Percentiles rank a stretch among this genome's conserved stretches.
Evolutionary conservation across 192 early-diverging fungal species (phyloP).

Genomic region (Helicostylum pulchrum): DNA sequence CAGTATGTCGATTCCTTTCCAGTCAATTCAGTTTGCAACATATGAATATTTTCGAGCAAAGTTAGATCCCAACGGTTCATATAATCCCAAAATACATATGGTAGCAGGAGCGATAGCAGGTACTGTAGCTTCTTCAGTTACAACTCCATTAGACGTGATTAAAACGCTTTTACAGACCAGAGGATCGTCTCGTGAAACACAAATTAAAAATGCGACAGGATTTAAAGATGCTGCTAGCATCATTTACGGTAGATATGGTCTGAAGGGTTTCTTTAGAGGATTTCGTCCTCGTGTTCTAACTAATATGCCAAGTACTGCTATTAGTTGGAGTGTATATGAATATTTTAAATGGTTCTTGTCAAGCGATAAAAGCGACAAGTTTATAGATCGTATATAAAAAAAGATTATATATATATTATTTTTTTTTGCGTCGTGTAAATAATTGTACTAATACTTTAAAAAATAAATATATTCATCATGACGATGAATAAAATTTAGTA

Average conservation of each 20-base stretch:
- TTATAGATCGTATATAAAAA: constrained; percentile 13
- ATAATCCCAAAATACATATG: constrained; percentile 85
- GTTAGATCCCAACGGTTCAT: constrained; percentile 75
- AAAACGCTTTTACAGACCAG: constrained; percentile 85
- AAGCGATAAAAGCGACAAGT: constrained; percentile 13
- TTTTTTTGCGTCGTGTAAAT: neutral
- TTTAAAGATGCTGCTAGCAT: constrained; percentile 58
- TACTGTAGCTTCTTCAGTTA: constrained; percentile 78
- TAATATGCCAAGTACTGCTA: constrained; percentile 79
- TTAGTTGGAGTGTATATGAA: constrained; percentile 84
- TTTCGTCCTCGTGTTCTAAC: constrained; percentile 66
- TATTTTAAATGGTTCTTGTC: constrained; percentile 63
- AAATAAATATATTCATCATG: neutral
- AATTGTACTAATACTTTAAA: neutral
- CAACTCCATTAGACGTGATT: constrained; percentile 93
- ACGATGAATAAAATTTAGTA: too few species aligned
- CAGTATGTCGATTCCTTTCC: constrained; percentile 94
- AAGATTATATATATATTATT: neutral
- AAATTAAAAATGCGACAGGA: constrained; percentile 57
- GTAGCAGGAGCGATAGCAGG: constrained; percentile 85
- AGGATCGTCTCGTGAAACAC: constrained; percentile 58
- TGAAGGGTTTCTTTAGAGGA: constrained; percentile 67
- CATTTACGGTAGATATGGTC: constrained; percentile 62
- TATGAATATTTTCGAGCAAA: constrained; percentile 83
- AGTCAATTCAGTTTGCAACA: constrained; percentile 88